Percentiles rank a stretch among this genome's conserved stretches.
phyloP scores from a whole-genome alignment of 2,329 filamentous ascomycete genomes.

The Fusarium sp. region DNA sequence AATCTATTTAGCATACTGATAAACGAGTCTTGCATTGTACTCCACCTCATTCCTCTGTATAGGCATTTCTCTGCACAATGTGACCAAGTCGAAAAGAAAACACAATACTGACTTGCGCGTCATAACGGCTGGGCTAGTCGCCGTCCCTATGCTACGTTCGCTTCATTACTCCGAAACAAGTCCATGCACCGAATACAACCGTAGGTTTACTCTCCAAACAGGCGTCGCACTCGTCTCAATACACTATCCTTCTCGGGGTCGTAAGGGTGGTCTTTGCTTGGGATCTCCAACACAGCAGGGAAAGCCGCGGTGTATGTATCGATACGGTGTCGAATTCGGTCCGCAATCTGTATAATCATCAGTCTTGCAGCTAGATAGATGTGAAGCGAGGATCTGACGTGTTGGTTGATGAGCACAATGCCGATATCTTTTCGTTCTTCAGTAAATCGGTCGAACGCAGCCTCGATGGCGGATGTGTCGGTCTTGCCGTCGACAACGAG shows the following conservation, averaged over 20 bases:
- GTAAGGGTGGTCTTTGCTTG: constrained; percentile 98
- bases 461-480: constrained; percentile 86
- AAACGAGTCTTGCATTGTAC: constrained; percentile 25
- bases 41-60: constrained; percentile 9
- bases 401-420: constrained; percentile 96
- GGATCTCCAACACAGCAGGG: constrained; percentile 95
- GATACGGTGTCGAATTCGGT: constrained; percentile 89
- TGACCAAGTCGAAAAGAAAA: constrained; percentile 17
- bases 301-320: constrained; percentile 95
- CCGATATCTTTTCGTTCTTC: constrained; percentile 94
- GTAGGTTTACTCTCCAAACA: constrained; percentile 72
- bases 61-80: constrained; percentile 7
- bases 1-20: constrained; percentile 39
- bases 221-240: constrained; percentile 79
- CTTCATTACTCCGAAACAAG: constrained; percentile 12
- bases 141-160: constrained; percentile 8
- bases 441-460: constrained; percentile 90
- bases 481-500: constrained; percentile 96
- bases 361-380: constrained; percentile 15
- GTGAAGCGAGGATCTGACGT: constrained; percentile 68
- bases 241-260: constrained; percentile 99
- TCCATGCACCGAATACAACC: constrained; percentile 4
- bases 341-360: constrained; percentile 75
- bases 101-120: constrained; percentile 8
- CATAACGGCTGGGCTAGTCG: neutral